Evolutionary conservation across 306 rosid genomes (phyloP), one percentile per base, ranked within the genome.

Genomic region (Phaseolus lunatus): DNA sequence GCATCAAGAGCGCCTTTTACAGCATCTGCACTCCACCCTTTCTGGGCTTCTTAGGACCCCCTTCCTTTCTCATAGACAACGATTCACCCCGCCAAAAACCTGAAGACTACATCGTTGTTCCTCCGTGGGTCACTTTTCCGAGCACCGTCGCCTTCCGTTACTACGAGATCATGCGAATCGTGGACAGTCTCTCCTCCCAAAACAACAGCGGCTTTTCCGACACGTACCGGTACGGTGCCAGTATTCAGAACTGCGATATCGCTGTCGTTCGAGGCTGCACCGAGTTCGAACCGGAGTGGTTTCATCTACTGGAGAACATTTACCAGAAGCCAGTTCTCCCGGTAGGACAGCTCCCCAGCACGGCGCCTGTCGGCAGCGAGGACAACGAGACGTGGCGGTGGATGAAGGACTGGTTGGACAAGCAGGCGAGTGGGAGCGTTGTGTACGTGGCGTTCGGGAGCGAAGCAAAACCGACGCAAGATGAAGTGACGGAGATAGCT

Each of bases 361-460:
- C 35, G 35, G 7, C 7, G 35, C 35, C 35, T 31, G 35, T 31
- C 5, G 35, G 35, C 35, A 5, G 35, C 7, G 35, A 5, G 35
- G 35, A 31, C 35, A 31, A 31, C 35, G 35, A 31, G 6, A 0
- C 35, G 35, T 82, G 85, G 81, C 18, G 0, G 47, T 50, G 39
- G 50, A 61, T 82, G 14, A 65, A 64, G 20, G 67, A 49, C 0
- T 85, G 93, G 93, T 33, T 89, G 23, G 86, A 89, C 78, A 54
- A 48, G 20, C 85, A 87, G 20, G 20, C 2, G 5, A 64, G 48
- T 27, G 63, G 66, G 0, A 67, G 69, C 0, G 89, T 85, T 37
- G 84, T 89, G 29, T 89, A 87, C 37, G 88, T 85, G 1, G 93
- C 93, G 0, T 85, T 87, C 11, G 89, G 90, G 9, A 83, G 86